These are phyloP conservation scores for Jimgerdemannia lactiflua DNA, from an alignment of 192 early-diverging fungal genomes.

Conservation along the genomic window DNA sequence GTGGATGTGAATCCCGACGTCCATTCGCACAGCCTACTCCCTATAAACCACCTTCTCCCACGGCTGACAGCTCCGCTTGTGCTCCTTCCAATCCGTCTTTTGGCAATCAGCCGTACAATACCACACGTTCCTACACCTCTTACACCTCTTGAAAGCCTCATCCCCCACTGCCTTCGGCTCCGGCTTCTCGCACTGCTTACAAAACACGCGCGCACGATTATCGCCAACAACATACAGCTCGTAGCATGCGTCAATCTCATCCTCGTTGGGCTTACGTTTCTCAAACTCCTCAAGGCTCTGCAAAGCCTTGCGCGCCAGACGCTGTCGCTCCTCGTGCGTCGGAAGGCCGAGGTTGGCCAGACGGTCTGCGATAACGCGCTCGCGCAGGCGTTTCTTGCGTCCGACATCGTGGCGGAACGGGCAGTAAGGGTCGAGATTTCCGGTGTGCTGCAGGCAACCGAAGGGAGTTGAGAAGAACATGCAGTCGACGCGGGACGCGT, in stretches of 20 bases:
- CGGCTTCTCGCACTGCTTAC: background rate
- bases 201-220: background rate
- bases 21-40: background rate
- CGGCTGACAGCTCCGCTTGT: background rate
- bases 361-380: background rate
- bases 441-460: background rate
- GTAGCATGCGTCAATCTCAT: background rate
- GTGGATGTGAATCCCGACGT: too few species aligned
- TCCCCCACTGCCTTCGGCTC: background rate
- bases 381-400: background rate
- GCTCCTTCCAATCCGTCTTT: background rate
- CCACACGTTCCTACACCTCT: background rate
- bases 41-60: background rate
- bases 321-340: background rate
- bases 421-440: background rate
- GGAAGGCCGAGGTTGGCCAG: background rate
- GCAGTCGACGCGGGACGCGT: background rate
- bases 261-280: background rate
- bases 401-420: background rate
- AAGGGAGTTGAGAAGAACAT: background rate
- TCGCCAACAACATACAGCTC: background rate
- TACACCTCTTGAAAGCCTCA: background rate
- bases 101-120: background rate
- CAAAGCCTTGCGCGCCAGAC: background rate
- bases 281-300: background rate